Percentiles rank a stretch among this genome's conserved stretches.
These are phyloP conservation scores for Neocatenulostroma microsporum DNA, from an alignment of 2,329 filamentous ascomycete genomes.

Conservation along the genomic window DNA sequence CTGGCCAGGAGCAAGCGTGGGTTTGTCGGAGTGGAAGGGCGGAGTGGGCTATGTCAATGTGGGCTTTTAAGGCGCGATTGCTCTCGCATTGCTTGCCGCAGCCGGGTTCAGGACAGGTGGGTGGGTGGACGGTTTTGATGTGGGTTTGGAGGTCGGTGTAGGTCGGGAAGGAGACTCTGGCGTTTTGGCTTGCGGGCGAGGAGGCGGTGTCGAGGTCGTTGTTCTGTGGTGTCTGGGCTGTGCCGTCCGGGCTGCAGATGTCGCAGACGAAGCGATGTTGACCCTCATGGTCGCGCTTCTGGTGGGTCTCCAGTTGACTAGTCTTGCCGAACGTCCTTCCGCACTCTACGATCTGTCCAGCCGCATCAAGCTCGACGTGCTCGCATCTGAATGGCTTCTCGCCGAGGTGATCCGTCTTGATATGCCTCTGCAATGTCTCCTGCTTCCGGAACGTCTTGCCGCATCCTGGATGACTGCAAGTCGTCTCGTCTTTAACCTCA, in stretches of 20 bases:
- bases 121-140: constrained; percentile 63
- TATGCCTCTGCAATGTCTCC: constrained; percentile 74
- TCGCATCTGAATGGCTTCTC: constrained; percentile 64
- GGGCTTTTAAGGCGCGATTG: constrained; percentile 61
- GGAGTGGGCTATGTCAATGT: constrained; percentile 66
- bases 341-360: constrained; percentile 45
- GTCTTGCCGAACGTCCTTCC: constrained; percentile 64
- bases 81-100: constrained; percentile 63
- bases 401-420: constrained; percentile 66
- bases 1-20: constrained; percentile 57
- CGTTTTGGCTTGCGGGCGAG: too few relatives aligned
- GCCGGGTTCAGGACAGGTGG: constrained; percentile 57
- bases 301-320: constrained; percentile 62
- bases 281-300: constrained; percentile 60
- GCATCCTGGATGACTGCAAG: constrained; percentile 51
- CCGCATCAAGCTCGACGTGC: constrained; percentile 44
- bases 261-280: constrained; percentile 69
- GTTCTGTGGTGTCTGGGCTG: too few relatives aligned
- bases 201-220: too few relatives aligned
- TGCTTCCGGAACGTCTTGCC: constrained; percentile 82
- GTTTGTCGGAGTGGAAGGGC: constrained; percentile 29
- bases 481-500: constrained; percentile 56
- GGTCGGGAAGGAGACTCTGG: constrained; percentile 55
- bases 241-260: constrained; percentile 52
- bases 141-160: constrained; percentile 65